Base-by-base conservation (phyloP, 2,329 filamentous ascomycete species). In the Fusarium sp. region DNA sequence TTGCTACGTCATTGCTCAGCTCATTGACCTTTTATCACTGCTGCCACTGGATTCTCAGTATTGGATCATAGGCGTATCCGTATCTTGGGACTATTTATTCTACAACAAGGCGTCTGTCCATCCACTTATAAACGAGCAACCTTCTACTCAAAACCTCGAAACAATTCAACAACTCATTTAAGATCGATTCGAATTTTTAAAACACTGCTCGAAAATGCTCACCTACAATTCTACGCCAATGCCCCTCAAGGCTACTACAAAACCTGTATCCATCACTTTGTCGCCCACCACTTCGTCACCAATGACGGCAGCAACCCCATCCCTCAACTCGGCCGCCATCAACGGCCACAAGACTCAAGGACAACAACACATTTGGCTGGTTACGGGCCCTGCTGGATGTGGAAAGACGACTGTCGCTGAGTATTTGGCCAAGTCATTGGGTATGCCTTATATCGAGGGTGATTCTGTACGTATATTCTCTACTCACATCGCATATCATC, bases 361-460 rank as follows among this genome's bases (percentile, higher is more conserved):
- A 60, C 78, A 84, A 62, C 89, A 91, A 75, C 92, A 94, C 79
- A 93, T 94, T 77, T 94, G 91, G 91, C 85, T 94, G 63, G 88
- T 94, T 54, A 94, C 91, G 3, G 92, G 92, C 29, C 92, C 92
- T 54, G 92, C 92, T 45, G 92, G 92, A 29, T 93, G 91, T 76
- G 92, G 92, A 63, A 94, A 94, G 84, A 92, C 88, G 61, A 94
- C 92, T 1, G 87, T 94, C 29, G 92, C 91, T 45, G 83, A 89
- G 72, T 84, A 88, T 76, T 80, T 94, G 45, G 87, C 91, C 45
- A 80, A 85, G 24, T 79, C 85, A n/a, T 82, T 94, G 38, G 81
- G 86, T 30, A 78, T 93, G 62, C 91, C 91, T 18, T 94, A 91
- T 78, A 85, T 94, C 20, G 92, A 94, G 82, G 92, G 92, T 65